phyloP scores from a whole-genome alignment of 352 stramenopile species.

The Phytopythium chamaehyphon region DNA sequence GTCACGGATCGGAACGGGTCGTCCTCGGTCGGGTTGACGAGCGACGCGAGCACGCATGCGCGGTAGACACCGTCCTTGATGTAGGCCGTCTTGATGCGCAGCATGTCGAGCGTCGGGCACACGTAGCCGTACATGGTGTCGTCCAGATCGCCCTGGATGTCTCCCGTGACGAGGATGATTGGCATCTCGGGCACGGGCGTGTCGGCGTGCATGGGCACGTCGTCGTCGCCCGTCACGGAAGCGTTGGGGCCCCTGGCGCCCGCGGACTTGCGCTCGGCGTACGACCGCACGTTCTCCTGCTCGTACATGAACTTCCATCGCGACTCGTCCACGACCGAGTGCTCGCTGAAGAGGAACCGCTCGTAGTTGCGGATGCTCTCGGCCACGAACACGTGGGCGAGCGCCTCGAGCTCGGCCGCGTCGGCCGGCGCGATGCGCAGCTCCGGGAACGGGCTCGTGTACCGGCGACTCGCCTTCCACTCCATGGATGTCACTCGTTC shows the following conservation, averaged over 20 bases:
- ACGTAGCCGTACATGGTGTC: constrained; percentile 35
- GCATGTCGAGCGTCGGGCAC: constrained; percentile 23
- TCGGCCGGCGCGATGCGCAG: constrained; percentile 20
- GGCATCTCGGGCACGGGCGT: constrained; percentile 18
- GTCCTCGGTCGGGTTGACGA: constrained; percentile 17
- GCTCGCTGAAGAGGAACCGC: constrained; percentile 17
- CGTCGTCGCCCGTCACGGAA: background rate
- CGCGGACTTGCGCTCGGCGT: constrained; percentile 9
- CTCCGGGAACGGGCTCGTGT: constrained; percentile 22
- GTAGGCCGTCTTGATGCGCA: constrained; percentile 36
- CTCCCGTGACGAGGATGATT: constrained; percentile 26
- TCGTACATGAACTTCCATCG: constrained; percentile 39
- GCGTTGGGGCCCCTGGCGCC: background rate
- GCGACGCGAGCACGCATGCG: constrained; percentile 24
- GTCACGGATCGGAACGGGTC: constrained; percentile 28
- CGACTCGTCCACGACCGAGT: constrained; percentile 15
- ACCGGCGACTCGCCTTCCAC: constrained; percentile 18
- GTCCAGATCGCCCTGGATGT: constrained; percentile 30
- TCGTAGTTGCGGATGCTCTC: constrained; percentile 27
- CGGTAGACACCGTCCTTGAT: constrained; percentile 20
- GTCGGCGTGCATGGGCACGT: constrained; percentile 4
- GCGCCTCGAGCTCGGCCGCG: constrained; percentile 20
- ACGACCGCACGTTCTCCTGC: constrained; percentile 29
- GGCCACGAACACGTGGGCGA: constrained; percentile 24
- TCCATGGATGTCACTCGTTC: background rate